A percentile compares a stretch with the other conserved stretches of the same genome.
These are phyloP conservation scores for Mucor irregularis DNA, from an alignment of 371 early-diverging fungal genomes.

Conservation along the genomic window DNA sequence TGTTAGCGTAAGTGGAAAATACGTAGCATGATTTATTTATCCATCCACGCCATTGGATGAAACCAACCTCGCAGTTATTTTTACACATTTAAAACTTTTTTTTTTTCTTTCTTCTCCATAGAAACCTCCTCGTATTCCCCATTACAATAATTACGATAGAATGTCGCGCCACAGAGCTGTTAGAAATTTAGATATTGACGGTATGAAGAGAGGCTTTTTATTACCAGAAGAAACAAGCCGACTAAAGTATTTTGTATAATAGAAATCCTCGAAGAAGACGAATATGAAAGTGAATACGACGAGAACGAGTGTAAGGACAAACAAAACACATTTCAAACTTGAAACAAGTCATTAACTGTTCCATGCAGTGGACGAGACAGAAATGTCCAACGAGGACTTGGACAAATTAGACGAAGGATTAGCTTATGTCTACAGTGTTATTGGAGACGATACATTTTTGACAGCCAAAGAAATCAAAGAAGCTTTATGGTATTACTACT, in stretches of 20 bases:
- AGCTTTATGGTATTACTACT: conserved; percentile 67
- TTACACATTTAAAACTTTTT: no score
- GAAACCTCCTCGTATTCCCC: no score
- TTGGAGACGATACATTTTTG: conserved; percentile 52
- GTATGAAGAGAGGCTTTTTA: conserved; percentile 50
- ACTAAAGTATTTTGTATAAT: not conserved
- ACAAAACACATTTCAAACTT: no score
- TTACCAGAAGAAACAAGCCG: not conserved
- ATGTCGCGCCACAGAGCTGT: conserved; percentile 81
- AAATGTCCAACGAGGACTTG: conserved; percentile 47
- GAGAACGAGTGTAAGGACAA: conserved; percentile 37
- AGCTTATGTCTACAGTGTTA: conserved; percentile 47
- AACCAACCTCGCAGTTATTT: no score
- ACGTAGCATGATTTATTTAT: no score
- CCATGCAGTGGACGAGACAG: conserved; percentile 33
- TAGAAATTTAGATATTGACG: conserved; percentile 70
- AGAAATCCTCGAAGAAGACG: conserved; percentile 68
- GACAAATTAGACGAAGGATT: conserved; percentile 56
- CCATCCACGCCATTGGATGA: no score
- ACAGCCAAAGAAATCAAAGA: conserved; percentile 63
- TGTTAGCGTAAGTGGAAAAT: no score
- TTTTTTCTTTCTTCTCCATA: not conserved
- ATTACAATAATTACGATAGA: not conserved
- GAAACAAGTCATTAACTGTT: not conserved
- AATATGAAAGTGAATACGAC: conserved; percentile 59